Conservation (phyloP, 768 basidiomycete species). For the Royoungia palumana region DNA sequence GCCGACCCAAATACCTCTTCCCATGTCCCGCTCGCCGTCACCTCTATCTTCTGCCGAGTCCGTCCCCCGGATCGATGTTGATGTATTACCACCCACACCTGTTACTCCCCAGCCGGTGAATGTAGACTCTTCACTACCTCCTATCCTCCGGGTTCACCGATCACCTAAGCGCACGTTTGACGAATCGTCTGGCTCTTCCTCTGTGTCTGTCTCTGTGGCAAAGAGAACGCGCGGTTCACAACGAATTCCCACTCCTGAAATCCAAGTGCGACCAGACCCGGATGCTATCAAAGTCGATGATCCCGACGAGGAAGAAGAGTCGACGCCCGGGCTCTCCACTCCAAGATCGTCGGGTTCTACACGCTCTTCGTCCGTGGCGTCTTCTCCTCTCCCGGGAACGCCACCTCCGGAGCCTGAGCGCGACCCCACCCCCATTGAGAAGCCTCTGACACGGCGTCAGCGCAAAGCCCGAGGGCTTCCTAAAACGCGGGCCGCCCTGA, state of each 20-base stretch:
- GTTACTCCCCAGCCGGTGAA: conserved; percentile 14
- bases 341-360: conserved; percentile 30
- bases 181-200: conserved; percentile 48
- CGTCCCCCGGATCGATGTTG: conserved; percentile 23
- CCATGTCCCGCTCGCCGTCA: conserved; percentile 38
- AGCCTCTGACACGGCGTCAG: conserved; percentile 60
- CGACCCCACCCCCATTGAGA: conserved; percentile 19
- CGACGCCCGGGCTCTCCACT: conserved; percentile 44
- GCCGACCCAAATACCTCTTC: conserved; percentile 36
- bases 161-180: conserved; percentile 62
- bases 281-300: conserved; percentile 27
- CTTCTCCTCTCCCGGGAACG: conserved; percentile 38
- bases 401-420: conserved; percentile 28
- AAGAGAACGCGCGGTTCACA: conserved; percentile 35
- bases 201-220: conserved; percentile 31
- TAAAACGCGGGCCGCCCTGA: conserved; percentile 42
- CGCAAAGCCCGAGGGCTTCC: conserved; percentile 68
- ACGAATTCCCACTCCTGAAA: conserved; percentile 17
- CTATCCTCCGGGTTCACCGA: conserved; percentile 36
- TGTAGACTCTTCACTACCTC: conserved; percentile 10
- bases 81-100: conserved; percentile 28
- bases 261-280: conserved; percentile 12
- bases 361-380: conserved; percentile 30
- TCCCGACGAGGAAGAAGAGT: conserved; percentile 30
- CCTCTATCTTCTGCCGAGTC: conserved; percentile 29